These are phyloP conservation scores for Clitopilus passeckerianus DNA, from an alignment of 768 basidiomycete species.

Conservation along the genomic window DNA sequence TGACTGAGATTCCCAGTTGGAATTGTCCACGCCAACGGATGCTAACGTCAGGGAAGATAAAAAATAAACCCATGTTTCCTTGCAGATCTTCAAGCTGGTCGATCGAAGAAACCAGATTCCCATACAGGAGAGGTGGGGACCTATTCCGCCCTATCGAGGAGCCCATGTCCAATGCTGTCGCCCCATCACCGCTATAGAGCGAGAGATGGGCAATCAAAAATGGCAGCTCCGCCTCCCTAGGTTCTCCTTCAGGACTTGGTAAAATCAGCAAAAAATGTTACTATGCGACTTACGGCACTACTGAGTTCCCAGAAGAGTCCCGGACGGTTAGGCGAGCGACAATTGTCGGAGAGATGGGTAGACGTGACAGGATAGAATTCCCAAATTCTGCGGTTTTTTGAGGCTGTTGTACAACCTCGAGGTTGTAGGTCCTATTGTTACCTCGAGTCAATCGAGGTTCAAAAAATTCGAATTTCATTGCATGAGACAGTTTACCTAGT, in stretches of 20 bases:
- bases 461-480: conserved; percentile 9
- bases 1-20: conserved; percentile 66
- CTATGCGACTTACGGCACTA: conserved; percentile 66
- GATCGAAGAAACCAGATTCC: conserved; percentile 79
- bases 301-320: conserved; percentile 64
- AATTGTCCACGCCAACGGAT: conserved; percentile 75
- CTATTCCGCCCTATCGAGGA: conserved; percentile 45
- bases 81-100: conserved; percentile 77
- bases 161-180: conserved; percentile 58
- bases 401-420: conserved; percentile 86
- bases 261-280: background rate
- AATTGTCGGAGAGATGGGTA: conserved; percentile 81
- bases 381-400: conserved; percentile 80
- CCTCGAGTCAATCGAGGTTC: conserved; percentile 6
- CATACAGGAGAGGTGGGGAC: conserved; percentile 67
- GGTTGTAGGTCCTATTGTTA: conserved; percentile 57
- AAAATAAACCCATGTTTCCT: conserved; percentile 79
- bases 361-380: conserved; percentile 63
- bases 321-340: conserved; percentile 75
- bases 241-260: conserved; percentile 12
- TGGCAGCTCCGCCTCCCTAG: conserved; percentile 79
- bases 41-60: conserved; percentile 89
- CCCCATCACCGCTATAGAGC: conserved; percentile 66
- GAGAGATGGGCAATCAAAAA: conserved; percentile 85
- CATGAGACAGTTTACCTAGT: conserved; percentile 37